phyloP scores from a whole-genome alignment of 164 flowering plant genomes.

The Kalanchoe fedtschenkoi region DNA sequence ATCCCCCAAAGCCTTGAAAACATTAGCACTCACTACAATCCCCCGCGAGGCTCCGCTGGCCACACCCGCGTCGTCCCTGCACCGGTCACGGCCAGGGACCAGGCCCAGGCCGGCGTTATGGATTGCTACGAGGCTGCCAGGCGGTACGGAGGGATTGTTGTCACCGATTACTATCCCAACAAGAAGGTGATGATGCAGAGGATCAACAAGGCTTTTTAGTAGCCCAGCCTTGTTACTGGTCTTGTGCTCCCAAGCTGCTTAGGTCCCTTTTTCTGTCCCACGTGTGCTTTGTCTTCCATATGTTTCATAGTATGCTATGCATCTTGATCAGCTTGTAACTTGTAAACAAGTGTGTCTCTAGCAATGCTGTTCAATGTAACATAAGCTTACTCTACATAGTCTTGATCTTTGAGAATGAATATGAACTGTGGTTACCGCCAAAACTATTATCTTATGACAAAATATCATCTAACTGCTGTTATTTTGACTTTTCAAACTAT shows the following conservation, averaged over 20 bases:
- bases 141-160: neutral
- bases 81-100: neutral
- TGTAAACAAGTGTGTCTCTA: no score
- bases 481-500: no score
- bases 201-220: neutral
- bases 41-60: neutral
- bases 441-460: no score
- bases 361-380: no score
- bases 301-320: no score
- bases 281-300: neutral
- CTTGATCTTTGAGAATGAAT: no score
- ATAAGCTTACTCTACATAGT: no score
- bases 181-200: neutral
- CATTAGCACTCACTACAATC: neutral
- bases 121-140: conserved; percentile 4
- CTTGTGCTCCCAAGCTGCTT: neutral
- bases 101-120: neutral
- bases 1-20: neutral
- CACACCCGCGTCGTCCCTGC: neutral
- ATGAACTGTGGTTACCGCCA: no score
- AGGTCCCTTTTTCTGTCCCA: neutral
- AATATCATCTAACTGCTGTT: no score
- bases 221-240: neutral
- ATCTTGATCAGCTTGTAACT: no score
- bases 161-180: neutral